A percentile compares a stretch with the other conserved stretches of the same genome.
Evolutionary conservation across 148 eudicot species (phyloP).

Genomic region (Diospyros kaki): DNA sequence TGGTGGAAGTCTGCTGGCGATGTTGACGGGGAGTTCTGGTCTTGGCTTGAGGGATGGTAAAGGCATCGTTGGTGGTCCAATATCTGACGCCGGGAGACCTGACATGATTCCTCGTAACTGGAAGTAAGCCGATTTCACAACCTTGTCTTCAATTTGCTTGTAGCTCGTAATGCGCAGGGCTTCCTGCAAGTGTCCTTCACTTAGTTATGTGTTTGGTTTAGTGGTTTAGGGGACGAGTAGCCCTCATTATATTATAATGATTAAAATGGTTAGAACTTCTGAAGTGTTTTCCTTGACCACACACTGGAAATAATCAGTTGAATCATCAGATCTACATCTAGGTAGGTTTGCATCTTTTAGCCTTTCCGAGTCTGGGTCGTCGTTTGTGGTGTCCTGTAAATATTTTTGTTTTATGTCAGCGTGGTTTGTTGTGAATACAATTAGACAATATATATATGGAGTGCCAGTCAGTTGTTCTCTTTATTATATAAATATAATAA

Average conservation of each 20-base stretch:
- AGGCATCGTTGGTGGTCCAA: constrained; percentile 14
- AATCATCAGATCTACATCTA: constrained; percentile 4
- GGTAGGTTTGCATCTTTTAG: constrained; percentile 13
- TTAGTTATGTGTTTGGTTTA: not conserved
- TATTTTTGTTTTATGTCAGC: constrained; percentile 10
- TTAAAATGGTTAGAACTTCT: constrained; percentile 9
- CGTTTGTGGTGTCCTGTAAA: constrained; percentile 27
- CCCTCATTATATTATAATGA: not conserved
- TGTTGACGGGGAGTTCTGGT: constrained; percentile 38
- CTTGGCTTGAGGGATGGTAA: constrained; percentile 22
- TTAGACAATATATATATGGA: not conserved
- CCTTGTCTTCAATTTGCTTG: constrained; percentile 9
- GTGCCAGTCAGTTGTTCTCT: not conserved
- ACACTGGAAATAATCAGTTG: constrained; percentile 22
- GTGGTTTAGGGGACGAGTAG: constrained; percentile 11
- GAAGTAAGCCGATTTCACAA: constrained; percentile 30
- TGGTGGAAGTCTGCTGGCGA: constrained; percentile 82
- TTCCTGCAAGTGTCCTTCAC: not conserved
- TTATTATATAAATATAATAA: constrained; percentile 9
- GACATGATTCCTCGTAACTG: constrained; percentile 36
- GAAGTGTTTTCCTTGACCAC: constrained; percentile 9
- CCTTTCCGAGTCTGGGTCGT: constrained; percentile 12
- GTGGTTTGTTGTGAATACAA: constrained; percentile 22
- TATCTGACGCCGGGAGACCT: constrained; percentile 29
- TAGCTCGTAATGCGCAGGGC: not conserved